phyloP scores from a whole-genome alignment of 2,329 filamentous ascomycete species.

The Aspergillus persii region DNA sequence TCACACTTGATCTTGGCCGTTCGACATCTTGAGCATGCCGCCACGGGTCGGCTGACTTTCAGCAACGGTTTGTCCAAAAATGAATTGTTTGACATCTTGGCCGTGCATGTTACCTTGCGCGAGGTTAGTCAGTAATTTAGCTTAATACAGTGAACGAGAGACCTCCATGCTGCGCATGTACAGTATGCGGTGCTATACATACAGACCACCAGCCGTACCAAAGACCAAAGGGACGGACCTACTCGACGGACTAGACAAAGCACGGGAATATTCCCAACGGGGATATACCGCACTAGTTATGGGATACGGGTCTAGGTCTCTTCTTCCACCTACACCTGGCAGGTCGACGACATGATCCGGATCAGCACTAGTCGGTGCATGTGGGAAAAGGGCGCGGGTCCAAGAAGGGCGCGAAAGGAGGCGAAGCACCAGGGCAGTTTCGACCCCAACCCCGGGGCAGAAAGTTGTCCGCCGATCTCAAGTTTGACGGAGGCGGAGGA shows the following conservation, averaged over 20 bases:
- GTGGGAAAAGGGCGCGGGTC: not conserved
- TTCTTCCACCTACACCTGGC: not conserved
- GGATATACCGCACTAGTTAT: not conserved
- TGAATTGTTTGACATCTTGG: constrained; percentile 33
- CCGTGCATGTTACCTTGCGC: constrained; percentile 20
- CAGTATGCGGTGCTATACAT: not conserved
- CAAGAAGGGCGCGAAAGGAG: not conserved
- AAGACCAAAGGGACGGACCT: not conserved
- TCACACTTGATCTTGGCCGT: constrained; percentile 97
- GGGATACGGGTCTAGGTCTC: not conserved
- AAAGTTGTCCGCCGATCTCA: not conserved
- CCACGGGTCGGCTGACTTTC: constrained; percentile 71
- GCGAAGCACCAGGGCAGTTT: not conserved
- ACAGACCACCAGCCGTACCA: no score
- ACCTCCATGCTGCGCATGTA: no score
- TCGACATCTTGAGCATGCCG: constrained; percentile 78
- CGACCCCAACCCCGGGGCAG: not conserved
- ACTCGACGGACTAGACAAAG: not conserved
- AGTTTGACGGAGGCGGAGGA: not conserved
- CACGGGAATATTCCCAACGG: not conserved
- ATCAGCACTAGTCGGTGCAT: not conserved
- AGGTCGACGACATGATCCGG: not conserved
- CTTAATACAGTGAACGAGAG: not conserved
- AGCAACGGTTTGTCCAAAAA: constrained; percentile 42
- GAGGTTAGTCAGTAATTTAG: not conserved